These are phyloP conservation scores for Sideroxylon spinosum DNA, from an alignment of 179 eudicot species.

Conservation along the genomic window DNA sequence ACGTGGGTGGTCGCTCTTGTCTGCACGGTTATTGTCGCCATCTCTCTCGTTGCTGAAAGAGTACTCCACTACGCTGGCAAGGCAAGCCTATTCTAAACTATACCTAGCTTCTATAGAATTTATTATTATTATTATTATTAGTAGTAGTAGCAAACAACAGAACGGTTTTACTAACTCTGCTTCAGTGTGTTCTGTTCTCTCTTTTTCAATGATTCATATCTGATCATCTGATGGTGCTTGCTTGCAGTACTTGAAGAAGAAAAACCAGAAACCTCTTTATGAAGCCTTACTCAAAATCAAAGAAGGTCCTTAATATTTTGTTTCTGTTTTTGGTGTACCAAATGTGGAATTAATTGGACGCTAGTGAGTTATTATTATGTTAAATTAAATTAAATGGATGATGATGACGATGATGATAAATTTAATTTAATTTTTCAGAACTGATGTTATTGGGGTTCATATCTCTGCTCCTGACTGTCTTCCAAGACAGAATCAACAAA, in stretches of 20 bases:
- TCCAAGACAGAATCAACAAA: slow-evolving; percentile 10
- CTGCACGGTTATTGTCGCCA: slow-evolving; percentile 29
- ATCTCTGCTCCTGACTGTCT: slow-evolving; percentile 17
- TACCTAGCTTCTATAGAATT: neutral
- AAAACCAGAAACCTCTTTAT: slow-evolving; percentile 31
- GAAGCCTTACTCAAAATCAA: slow-evolving; percentile 38
- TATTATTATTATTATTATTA: too few relatives aligned
- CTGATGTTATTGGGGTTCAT: slow-evolving; percentile 19
- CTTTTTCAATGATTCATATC: neutral
- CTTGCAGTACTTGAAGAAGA: slow-evolving; percentile 28
- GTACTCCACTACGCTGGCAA: slow-evolving; percentile 27
- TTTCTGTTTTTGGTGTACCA: neutral
- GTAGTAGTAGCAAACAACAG: too few relatives aligned
- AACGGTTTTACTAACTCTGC: neutral
- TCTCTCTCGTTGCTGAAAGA: slow-evolving; percentile 28
- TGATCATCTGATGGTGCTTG: too few relatives aligned
- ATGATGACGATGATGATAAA: neutral
- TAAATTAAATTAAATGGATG: neutral
- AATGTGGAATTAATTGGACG: too few relatives aligned
- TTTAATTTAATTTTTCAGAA: neutral
- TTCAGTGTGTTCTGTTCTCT: neutral
- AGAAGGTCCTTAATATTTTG: slow-evolving; percentile 26
- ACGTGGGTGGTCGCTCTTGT: slow-evolving; percentile 37
- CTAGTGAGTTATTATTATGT: too few relatives aligned
- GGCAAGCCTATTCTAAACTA: neutral